Evolutionary conservation across 129 eudicot species (phyloP), one percentile per base, ranked within the genome.

Genomic region (Tagetes patula): DNA sequence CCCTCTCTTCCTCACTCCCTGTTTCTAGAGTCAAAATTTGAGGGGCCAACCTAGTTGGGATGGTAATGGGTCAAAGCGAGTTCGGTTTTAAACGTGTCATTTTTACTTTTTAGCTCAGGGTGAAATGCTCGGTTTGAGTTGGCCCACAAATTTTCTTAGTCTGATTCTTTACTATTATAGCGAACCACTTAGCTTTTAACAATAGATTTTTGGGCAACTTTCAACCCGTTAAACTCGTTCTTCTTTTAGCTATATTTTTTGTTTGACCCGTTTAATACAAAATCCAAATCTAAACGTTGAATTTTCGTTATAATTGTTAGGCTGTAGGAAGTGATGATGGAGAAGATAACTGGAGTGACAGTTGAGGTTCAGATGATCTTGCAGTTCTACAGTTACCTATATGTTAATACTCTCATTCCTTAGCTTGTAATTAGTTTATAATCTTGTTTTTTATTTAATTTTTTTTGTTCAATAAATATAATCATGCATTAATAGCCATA

Each of bases 281-380:
- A 33, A 38, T 45, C 3, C 67, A 61, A 61, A 59, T 59, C 65
- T 62, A 66, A 50, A 37, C 20, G 59, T 14, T 27, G 31, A 76
- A 11, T 27, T 59, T n/a, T 68, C 27, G 27, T 45, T 33, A 10
- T 55, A 43, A 11, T 7, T 81, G 68, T 13, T 27, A 81, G 84
- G 84, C 54, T 70, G 84, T 81, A 4, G 84, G 77, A 63, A 81
- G 84, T 70, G 84, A 81, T 70, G 84, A 81, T 6, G 84, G 84
- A 46, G 84, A 81, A 66, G 79, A 80, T 54, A 73, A 76, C 69
- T 81, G 84, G 84, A 81, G 84, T 65, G 84, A 81, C 65, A 75
- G 77, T 70, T 81, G 74, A 80, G 77, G 64, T 50, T 70, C 27
- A 61, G 67, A 45, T 61, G 45, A 61, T 11, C 45, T 61, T 61